phyloP scores from a whole-genome alignment of 2,329 filamentous ascomycete genomes.

The Trichoderma cornu-damae region DNA sequence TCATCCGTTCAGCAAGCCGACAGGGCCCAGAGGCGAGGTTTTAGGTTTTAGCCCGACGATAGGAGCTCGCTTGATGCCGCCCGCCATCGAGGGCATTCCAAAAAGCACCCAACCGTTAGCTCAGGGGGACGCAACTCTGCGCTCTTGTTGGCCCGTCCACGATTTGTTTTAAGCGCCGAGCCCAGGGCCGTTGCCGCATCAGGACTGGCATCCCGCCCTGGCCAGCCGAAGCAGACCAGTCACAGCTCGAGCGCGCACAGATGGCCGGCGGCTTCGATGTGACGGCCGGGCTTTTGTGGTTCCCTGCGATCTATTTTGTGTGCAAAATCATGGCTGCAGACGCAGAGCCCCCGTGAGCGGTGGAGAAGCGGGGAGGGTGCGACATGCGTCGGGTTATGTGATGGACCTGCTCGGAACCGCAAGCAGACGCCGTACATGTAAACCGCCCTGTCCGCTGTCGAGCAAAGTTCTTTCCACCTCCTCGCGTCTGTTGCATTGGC shows the following conservation, averaged over 20 bases:
- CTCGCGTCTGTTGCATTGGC: not conserved
- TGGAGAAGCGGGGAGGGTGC: not conserved
- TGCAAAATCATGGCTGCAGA: not conserved
- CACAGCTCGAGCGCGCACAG: constrained; percentile 2
- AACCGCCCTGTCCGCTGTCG: not conserved
- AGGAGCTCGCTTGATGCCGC: not conserved
- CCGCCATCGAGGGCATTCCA: not conserved
- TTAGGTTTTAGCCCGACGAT: not conserved
- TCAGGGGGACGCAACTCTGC: constrained; percentile 14
- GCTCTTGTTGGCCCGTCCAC: constrained; percentile 18
- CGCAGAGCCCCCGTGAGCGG: not conserved
- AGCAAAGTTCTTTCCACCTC: not conserved
- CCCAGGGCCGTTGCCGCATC: constrained; percentile 13
- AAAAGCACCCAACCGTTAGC: constrained; percentile 4
- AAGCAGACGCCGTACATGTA: not conserved
- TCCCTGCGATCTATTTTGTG: constrained; percentile 6
- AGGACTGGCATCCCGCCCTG: constrained; percentile 17
- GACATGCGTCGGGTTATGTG: not conserved
- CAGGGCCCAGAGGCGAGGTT: not conserved
- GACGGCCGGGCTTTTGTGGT: not conserved
- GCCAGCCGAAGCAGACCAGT: constrained; percentile 15
- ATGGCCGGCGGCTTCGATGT: constrained; percentile 12
- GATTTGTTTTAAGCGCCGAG: constrained; percentile 25
- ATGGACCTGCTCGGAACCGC: not conserved
- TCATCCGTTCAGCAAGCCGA: constrained; percentile 2